Percentiles rank a stretch among this genome's conserved stretches.
phyloP scores from a whole-genome alignment of 2,329 filamentous ascomycete genomes.

The Botrytis tulipae region DNA sequence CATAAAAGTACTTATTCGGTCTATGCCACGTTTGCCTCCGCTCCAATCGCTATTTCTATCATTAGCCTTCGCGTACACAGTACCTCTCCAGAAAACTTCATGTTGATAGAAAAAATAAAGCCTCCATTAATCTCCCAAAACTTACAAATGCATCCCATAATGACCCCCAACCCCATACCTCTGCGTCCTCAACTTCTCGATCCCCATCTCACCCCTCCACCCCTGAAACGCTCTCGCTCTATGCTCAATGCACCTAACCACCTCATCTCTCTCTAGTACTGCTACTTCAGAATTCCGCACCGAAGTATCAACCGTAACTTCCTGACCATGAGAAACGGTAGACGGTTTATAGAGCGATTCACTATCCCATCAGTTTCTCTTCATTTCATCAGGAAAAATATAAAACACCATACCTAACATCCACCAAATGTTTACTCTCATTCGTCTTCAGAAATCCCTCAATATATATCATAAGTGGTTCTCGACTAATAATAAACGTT shows the following conservation, averaged over 20 bases:
- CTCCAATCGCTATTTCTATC: constrained; percentile 59
- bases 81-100: background rate
- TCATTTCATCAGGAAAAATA: background rate
- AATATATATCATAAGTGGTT: constrained; percentile 58
- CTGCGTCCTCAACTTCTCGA: constrained; percentile 61
- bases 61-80: background rate
- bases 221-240: constrained; percentile 59
- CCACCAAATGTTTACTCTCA: constrained; percentile 51
- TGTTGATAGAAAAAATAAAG: too few relatives aligned
- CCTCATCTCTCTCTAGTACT: constrained; percentile 46
- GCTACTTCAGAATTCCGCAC: constrained; percentile 53
- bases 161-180: constrained; percentile 59
- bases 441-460: constrained; percentile 50
- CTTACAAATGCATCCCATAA: constrained; percentile 41
- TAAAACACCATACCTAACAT: constrained; percentile 47
- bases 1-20: constrained; percentile 58
- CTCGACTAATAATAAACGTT: constrained; percentile 50
- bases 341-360: constrained; percentile 51
- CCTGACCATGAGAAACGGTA: constrained; percentile 51
- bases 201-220: constrained; percentile 55
- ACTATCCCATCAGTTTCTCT: constrained; percentile 34
- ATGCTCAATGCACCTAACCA: constrained; percentile 57
- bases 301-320: constrained; percentile 47
- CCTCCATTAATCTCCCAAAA: background rate
- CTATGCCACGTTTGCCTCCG: constrained; percentile 41